Evolutionary conservation across 2,329 filamentous ascomycete species (phyloP).

Genomic region (Microdochium bolleyi): DNA sequence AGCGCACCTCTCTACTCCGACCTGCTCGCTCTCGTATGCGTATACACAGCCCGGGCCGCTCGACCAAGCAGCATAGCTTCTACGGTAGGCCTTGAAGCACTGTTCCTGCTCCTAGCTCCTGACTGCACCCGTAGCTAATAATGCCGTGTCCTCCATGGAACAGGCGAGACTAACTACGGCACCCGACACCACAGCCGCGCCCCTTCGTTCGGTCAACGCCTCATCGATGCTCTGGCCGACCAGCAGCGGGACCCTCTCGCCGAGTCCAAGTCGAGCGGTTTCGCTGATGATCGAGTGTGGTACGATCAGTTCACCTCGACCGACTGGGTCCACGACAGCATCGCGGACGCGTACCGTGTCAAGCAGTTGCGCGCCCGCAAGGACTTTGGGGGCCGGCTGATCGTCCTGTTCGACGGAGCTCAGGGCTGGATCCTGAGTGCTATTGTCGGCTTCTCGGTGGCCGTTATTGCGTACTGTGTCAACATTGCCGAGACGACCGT

Average conservation of each 20-base stretch:
- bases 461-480: conserved; percentile 78
- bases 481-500: conserved; percentile 78
- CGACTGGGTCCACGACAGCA: conserved; percentile 97
- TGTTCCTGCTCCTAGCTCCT: not conserved
- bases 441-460: conserved; percentile 79
- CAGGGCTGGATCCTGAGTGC: conserved; percentile 95
- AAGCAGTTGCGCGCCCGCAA: conserved; percentile 75
- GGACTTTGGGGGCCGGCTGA: conserved; percentile 74
- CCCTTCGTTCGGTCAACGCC: conserved; percentile 51
- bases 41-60: conserved; percentile 21
- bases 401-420: conserved; percentile 72
- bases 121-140: not conserved
- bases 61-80: conserved; percentile 30
- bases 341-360: conserved; percentile 84
- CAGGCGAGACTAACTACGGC: conserved; percentile 10
- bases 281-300: conserved; percentile 84
- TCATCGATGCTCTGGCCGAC: conserved; percentile 54
- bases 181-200: conserved; percentile 46
- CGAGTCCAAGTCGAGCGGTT: conserved; percentile 59
- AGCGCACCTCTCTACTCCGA: conserved; percentile 34
- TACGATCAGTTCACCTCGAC: conserved; percentile 98
- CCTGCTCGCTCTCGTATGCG: conserved; percentile 32
- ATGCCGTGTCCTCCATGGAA: not conserved
- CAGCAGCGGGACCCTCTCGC: conserved; percentile 44
- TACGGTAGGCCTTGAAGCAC: conserved; percentile 16